Percentiles rank a stretch among this genome's conserved stretches.
Conservation (phyloP, 768 basidiomycete species). For the Amanita exitialis region DNA sequence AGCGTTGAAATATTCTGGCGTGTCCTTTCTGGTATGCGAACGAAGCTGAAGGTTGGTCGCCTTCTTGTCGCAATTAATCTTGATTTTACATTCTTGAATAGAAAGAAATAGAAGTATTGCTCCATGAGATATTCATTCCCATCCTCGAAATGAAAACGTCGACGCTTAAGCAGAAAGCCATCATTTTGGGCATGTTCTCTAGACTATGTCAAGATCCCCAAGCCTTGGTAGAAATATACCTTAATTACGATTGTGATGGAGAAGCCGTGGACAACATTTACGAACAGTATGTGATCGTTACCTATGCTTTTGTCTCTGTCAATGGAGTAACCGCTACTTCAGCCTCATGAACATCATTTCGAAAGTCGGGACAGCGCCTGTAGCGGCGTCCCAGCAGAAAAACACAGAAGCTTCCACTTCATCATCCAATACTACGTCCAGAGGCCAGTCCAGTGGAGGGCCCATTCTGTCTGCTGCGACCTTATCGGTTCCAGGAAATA, state of each 20-base stretch:
- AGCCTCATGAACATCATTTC: constrained; percentile 95
- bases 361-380: constrained; percentile 66
- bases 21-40: constrained; percentile 87
- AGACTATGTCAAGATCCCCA: constrained; percentile 93
- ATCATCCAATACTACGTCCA: constrained; percentile 41
- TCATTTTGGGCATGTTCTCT: constrained; percentile 81
- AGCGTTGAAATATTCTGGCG: constrained; percentile 99
- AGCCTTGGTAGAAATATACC: constrained; percentile 94
- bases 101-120: constrained; percentile 99
- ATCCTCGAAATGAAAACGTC: constrained; percentile 97
- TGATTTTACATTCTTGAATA: constrained; percentile 20
- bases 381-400: constrained; percentile 37
- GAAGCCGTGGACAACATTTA: constrained; percentile 95
- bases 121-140: constrained; percentile 98
- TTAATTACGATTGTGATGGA: constrained; percentile 98
- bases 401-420: constrained; percentile 52
- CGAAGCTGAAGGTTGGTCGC: constrained; percentile 78
- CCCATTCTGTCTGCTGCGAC: constrained; percentile 56
- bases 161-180: constrained; percentile 89
- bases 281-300: constrained; percentile 56
- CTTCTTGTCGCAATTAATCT: constrained; percentile 6
- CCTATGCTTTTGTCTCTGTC: not conserved
- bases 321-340: constrained; percentile 7
- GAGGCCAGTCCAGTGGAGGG: constrained; percentile 25
- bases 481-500: constrained; percentile 52